Percentiles rank a stretch among this genome's conserved stretches.
phyloP scores from a whole-genome alignment of 2,329 filamentous ascomycete genomes.

The Verticillium nonalfalfae region DNA sequence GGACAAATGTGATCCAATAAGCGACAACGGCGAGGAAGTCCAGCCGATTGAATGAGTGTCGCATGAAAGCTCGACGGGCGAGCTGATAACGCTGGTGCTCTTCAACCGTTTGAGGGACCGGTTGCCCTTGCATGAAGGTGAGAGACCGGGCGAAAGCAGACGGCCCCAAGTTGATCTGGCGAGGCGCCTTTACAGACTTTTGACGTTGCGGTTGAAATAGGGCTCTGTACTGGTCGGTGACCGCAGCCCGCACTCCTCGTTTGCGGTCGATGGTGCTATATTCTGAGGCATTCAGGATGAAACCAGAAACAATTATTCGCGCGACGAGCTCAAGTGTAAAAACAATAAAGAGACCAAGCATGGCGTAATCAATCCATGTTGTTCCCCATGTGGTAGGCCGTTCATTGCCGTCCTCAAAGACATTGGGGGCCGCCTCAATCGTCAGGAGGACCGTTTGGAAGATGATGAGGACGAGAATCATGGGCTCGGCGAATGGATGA shows the following conservation, averaged over 20 bases:
- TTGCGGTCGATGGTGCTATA: slow-evolving; percentile 86
- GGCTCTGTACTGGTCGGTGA: slow-evolving; percentile 68
- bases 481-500: slow-evolving; percentile 78
- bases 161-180: slow-evolving; percentile 40
- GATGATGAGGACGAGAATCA: slow-evolving; percentile 81
- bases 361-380: slow-evolving; percentile 67
- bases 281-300: slow-evolving; percentile 82
- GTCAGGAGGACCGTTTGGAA: slow-evolving; percentile 84
- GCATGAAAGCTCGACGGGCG: slow-evolving; percentile 83
- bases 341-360: slow-evolving; percentile 77
- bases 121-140: slow-evolving; percentile 64
- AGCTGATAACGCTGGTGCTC: slow-evolving; percentile 80
- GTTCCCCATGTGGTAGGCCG: slow-evolving; percentile 61
- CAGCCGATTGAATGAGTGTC: slow-evolving; percentile 91
- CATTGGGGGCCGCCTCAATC: slow-evolving; percentile 70
- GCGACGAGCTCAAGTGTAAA: slow-evolving; percentile 83
- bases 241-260: slow-evolving; percentile 64
- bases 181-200: slow-evolving; percentile 53
- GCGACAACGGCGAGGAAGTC: slow-evolving; percentile 94
- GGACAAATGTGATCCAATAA: slow-evolving; percentile 84
- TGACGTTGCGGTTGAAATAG: slow-evolving; percentile 80
- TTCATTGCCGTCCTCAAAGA: slow-evolving; percentile 56
- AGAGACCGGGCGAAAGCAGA: slow-evolving; percentile 70
- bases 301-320: slow-evolving; percentile 86
- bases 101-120: slow-evolving; percentile 56